Evolutionary conservation across 805 yeast species (phyloP), one percentile per base, ranked within the genome.

Genomic region (Saccharomycopsis sp.): DNA sequence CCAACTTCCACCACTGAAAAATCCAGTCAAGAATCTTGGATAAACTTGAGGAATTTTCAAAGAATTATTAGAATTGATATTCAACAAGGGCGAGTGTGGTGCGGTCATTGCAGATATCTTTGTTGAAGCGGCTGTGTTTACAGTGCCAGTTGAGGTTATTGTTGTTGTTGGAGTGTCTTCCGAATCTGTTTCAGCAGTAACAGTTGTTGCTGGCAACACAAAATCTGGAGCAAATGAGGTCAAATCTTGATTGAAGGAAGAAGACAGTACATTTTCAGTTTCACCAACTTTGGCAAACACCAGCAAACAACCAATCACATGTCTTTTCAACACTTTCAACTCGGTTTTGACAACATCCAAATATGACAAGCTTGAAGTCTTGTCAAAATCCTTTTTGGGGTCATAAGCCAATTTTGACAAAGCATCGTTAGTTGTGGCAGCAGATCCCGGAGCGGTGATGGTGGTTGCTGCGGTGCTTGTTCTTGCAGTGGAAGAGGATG

Each of bases 1-100:
- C 80, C 87, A 81, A 46, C 78, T 77, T n/a, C 88, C 89, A 13
- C 87, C 89, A 50, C 77, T 77, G 55, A 77, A 81, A 41, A 71
- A 74, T 21, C 76, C 75, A 31, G 69, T 65, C 15, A 82, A 59
- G 51, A 81, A 78, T 45, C 92, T 65, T 6, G 92, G 87, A 48
- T 77, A 73, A 2, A 77, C 61, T 53, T 80, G 80, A 0, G 89
- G 92, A 26, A 79, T 46, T 12, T 59, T 27, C 15, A 33, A 9
- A 9, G 20, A 18, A 9, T 37, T 27, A 10, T 32, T 22, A 6
- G 16, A 29, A 23, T 20, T 34, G 19, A 15, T 2, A 34, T 40
- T 19, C n/a, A n/a, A n/a, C n/a, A n/a, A n/a, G n/a, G n/a, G n/a
- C n/a, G n/a, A n/a, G n/a, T n/a, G n/a, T n/a, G n/a, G n/a, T n/a